A percentile compares a stretch with the other conserved stretches of the same genome.
These are phyloP conservation scores for Colletotrichum aenigma DNA, from an alignment of 2,329 filamentous ascomycete genomes.

Conservation along the genomic window DNA sequence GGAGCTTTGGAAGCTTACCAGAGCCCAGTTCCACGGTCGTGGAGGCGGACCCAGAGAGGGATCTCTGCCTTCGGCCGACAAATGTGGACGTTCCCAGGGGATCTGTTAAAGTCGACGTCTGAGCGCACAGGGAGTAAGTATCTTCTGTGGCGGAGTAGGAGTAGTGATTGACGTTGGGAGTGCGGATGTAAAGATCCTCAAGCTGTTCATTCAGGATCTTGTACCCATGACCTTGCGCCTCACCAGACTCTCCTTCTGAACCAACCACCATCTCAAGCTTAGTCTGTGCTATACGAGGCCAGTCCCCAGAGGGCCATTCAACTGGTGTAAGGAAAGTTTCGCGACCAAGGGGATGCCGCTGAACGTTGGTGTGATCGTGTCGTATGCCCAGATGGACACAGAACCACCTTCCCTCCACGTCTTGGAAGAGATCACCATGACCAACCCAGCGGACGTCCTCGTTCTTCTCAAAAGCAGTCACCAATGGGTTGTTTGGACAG, in stretches of 20 bases:
- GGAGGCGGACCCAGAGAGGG: neutral
- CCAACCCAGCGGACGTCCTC: neutral
- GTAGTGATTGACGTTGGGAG: neutral
- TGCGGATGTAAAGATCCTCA: neutral
- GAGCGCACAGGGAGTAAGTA: neutral
- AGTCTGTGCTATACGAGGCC: neutral
- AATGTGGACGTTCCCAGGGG: neutral
- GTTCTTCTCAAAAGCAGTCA: neutral
- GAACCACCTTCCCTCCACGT: neutral
- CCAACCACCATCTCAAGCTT: neutral
- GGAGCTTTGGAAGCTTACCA: neutral
- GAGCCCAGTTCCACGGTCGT: neutral
- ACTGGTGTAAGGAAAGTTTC: neutral
- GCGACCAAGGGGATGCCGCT: neutral
- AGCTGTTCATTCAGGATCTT: neutral
- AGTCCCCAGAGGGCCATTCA: neutral
- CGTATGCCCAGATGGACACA: neutral
- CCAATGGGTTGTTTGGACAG: neutral
- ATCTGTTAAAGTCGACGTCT: neutral
- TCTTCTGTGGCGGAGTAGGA: neutral
- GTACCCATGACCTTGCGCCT: neutral
- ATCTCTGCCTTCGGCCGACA: neutral
- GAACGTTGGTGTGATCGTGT: neutral
- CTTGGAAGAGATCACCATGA: neutral
- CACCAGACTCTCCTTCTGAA: neutral